A percentile compares a stretch with the other conserved stretches of the same genome.
These are phyloP conservation scores for Hyparrhenia diplandra DNA, from an alignment of 176 grass and related monocot genomes.

Conservation along the genomic window DNA sequence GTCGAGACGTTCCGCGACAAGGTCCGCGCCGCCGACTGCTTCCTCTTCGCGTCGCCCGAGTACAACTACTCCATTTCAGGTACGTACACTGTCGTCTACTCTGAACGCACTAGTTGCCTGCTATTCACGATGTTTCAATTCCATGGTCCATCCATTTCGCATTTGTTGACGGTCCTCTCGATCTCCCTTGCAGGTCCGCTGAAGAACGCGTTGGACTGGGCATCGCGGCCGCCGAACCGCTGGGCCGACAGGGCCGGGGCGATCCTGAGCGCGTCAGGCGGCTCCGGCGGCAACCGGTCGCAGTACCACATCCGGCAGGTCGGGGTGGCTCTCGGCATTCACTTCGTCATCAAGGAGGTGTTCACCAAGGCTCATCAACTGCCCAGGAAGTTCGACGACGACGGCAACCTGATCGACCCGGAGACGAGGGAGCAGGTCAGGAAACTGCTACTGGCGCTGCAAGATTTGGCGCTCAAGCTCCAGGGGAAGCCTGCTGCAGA, in stretches of 20 bases:
- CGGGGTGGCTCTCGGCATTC: conserved; percentile 62
- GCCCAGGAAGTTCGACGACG: conserved; percentile 50
- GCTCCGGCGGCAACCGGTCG: conserved; percentile 39
- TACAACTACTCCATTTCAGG: conserved; percentile 78
- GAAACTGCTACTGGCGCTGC: conserved; percentile 50
- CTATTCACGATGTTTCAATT: too few species aligned
- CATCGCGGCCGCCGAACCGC: conserved; percentile 56
- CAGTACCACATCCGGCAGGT: conserved; percentile 73
- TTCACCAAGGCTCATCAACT: conserved; percentile 44
- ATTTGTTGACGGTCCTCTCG: too few species aligned
- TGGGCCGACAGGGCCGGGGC: conserved; percentile 63
- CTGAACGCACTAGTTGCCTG: too few species aligned
- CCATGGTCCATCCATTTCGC: too few species aligned
- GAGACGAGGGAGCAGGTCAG: conserved; percentile 49
- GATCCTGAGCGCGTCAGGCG: conserved; percentile 57
- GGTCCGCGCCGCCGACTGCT: conserved; percentile 55
- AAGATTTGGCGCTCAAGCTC: conserved; percentile 56
- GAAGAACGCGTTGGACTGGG: conserved; percentile 93
- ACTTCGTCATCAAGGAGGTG: conserved; percentile 85
- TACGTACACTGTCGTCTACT: too few species aligned
- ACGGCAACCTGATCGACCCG: conserved; percentile 56
- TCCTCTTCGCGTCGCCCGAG: conserved; percentile 83
- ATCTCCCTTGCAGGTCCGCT: conserved; percentile 13
- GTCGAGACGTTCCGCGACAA: conserved; percentile 65
- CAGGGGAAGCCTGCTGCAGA: neutral